These are phyloP conservation scores for Bruguiera parviflora DNA, from an alignment of 345 rosid genomes.

Conservation along the genomic window DNA sequence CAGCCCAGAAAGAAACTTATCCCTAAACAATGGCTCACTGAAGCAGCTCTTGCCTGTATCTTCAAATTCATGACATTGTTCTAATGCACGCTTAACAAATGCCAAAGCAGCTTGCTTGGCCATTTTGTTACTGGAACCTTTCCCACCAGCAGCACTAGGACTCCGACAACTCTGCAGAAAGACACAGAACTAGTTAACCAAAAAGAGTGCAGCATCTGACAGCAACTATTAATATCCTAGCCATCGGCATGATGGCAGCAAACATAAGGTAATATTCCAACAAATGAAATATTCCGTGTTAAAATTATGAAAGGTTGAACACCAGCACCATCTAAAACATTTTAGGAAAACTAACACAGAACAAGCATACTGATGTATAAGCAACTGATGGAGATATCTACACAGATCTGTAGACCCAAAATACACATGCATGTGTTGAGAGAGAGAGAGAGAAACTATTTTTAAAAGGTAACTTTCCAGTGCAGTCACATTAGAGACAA, in stretches of 20 bases:
- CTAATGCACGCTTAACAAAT: conserved; percentile 71
- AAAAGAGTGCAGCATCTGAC: not conserved
- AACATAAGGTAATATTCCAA: not conserved
- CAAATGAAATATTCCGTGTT: too few relatives aligned
- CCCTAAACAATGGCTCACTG: conserved; percentile 62
- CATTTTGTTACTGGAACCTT: conserved; percentile 70
- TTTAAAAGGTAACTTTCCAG: not conserved
- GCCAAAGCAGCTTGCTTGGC: conserved; percentile 83
- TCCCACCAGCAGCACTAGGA: conserved; percentile 57
- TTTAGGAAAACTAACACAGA: too few relatives aligned
- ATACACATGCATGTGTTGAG: not conserved
- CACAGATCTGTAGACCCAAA: too few relatives aligned
- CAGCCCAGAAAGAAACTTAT: conserved; percentile 51
- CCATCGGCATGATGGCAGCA: conserved; percentile 1
- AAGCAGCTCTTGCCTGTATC: conserved; percentile 84
- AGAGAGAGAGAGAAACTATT: not conserved
- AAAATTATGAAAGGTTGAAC: too few relatives aligned
- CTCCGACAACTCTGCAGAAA: conserved; percentile 61
- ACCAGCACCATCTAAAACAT: too few relatives aligned
- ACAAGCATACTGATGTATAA: too few relatives aligned
- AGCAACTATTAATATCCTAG: not conserved
- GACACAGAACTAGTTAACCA: conserved; percentile 6
- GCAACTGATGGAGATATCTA: too few relatives aligned
- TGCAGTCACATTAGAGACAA: not conserved
- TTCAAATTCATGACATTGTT: conserved; percentile 65